phyloP scores from a whole-genome alignment of 768 basidiomycete genomes.

The Pleurotus tuoliensis region DNA sequence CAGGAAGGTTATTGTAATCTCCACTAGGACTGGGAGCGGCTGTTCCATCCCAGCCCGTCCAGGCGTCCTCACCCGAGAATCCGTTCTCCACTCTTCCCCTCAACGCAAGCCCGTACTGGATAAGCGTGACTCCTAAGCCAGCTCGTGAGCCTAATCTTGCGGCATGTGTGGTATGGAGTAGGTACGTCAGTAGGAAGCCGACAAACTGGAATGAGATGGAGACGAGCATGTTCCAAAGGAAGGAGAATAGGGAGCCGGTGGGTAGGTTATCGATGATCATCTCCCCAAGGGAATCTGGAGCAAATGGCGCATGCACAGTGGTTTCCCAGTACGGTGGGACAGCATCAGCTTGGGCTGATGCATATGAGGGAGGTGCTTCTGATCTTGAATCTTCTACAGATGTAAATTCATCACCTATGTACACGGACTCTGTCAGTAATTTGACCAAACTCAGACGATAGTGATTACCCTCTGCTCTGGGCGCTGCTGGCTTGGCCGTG shows the following conservation, averaged over 20 bases:
- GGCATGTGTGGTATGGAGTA: constrained; percentile 90
- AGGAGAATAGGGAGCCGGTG: constrained; percentile 77
- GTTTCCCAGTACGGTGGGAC: constrained; percentile 98
- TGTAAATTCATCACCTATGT: constrained; percentile 63
- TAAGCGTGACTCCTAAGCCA: constrained; percentile 92
- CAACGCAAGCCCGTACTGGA: constrained; percentile 89
- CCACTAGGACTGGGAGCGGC: constrained; percentile 39
- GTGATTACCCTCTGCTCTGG: constrained; percentile 48
- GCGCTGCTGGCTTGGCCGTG: constrained; percentile 76
- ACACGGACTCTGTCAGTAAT: background rate
- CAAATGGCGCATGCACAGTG: constrained; percentile 86
- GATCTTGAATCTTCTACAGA: constrained; percentile 82
- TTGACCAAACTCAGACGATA: background rate
- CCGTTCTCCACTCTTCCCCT: constrained; percentile 48
- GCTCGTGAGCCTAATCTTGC: constrained; percentile 91
- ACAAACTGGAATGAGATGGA: constrained; percentile 98
- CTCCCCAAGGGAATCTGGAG: constrained; percentile 62
- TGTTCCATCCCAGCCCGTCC: constrained; percentile 27
- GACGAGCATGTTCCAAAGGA: constrained; percentile 90
- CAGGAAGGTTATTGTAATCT: constrained; percentile 42
- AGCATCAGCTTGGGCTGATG: constrained; percentile 88
- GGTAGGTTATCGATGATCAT: constrained; percentile 89
- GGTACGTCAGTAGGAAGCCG: constrained; percentile 89
- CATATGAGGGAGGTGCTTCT: constrained; percentile 90
- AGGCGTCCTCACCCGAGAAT: constrained; percentile 23